A percentile compares a stretch with the other conserved stretches of the same genome.
phyloP scores from a whole-genome alignment of 805 yeast species.

The Metschnikowia reukaufii region DNA sequence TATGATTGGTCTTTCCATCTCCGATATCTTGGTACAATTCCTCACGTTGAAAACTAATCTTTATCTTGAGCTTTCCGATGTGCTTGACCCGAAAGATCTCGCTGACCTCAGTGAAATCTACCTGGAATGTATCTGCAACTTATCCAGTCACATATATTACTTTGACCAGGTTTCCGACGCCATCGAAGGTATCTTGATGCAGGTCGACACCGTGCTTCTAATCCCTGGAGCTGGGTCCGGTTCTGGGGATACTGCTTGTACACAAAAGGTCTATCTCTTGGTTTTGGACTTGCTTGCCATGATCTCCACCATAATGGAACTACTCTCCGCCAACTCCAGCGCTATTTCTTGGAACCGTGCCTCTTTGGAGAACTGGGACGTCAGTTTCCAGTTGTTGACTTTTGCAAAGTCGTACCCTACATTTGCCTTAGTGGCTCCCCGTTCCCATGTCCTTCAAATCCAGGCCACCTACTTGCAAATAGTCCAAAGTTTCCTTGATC shows the following conservation, averaged over 20 bases:
- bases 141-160: slow-evolving; percentile 79
- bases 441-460: slow-evolving; percentile 28
- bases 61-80: slow-evolving; percentile 25
- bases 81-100: slow-evolving; percentile 23
- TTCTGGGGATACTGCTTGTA: slow-evolving; percentile 2
- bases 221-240: slow-evolving; percentile 8
- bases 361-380: slow-evolving; percentile 45
- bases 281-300: slow-evolving; percentile 32
- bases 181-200: slow-evolving; percentile 61
- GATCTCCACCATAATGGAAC: slow-evolving; percentile 31
- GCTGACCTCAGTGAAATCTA: slow-evolving; percentile 43
- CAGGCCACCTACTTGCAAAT: slow-evolving; percentile 43
- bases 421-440: slow-evolving; percentile 14
- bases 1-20: slow-evolving; percentile 82
- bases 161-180: slow-evolving; percentile 85
- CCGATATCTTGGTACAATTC: slow-evolving; percentile 69
- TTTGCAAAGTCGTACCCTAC: slow-evolving; percentile 19
- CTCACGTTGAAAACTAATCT: slow-evolving; percentile 48
- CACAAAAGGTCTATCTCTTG: slow-evolving; percentile 20
- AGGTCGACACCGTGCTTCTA: slow-evolving; percentile 34
- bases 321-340: slow-evolving; percentile 33
- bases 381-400: slow-evolving; percentile 34
- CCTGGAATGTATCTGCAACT: slow-evolving; percentile 60
- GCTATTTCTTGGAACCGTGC: slow-evolving; percentile 45
- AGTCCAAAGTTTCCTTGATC: slow-evolving; percentile 33